A percentile compares a stretch with the other conserved stretches of the same genome.
Conservation (phyloP, 345 rosid genomes). For the Anastatica hierochuntica region DNA sequence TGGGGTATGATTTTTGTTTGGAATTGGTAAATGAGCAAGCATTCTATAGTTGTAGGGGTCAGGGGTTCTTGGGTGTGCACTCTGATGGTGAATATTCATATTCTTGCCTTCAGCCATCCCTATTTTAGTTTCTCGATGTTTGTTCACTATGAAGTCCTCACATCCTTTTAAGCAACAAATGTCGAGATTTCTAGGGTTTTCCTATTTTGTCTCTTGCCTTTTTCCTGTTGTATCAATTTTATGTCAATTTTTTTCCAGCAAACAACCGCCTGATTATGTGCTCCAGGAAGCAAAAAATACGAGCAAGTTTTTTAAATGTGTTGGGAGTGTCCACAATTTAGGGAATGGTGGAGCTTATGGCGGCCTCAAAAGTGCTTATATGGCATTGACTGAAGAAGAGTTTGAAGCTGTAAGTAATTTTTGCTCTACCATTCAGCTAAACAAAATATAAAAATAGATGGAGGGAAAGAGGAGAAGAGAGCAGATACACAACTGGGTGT, state of each 20-base stretch:
- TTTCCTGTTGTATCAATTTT: slow-evolving; percentile 12
- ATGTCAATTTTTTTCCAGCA: slow-evolving; percentile 43
- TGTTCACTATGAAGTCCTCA: slow-evolving; percentile 1
- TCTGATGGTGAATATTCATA: not conserved
- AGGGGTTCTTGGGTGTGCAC: slow-evolving; percentile 4
- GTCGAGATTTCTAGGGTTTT: slow-evolving; percentile 8
- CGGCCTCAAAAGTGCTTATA: slow-evolving; percentile 58
- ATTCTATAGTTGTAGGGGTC: not conserved
- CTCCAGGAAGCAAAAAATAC: slow-evolving; percentile 91
- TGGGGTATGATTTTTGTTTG: slow-evolving; percentile 52
- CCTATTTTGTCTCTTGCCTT: not conserved
- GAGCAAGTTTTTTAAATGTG: slow-evolving; percentile 82
- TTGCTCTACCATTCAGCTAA: not conserved
- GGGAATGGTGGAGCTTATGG: slow-evolving; percentile 47
- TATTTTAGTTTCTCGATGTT: slow-evolving; percentile 2
- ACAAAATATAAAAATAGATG: too few species aligned
- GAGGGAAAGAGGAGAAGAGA: too few species aligned
- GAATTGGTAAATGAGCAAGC: slow-evolving; percentile 2
- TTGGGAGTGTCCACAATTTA: slow-evolving; percentile 65
- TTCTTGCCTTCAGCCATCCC: slow-evolving; percentile 2
- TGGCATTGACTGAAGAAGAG: slow-evolving; percentile 74
- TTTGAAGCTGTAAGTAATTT: slow-evolving; percentile 80
- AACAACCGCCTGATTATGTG: slow-evolving; percentile 91
- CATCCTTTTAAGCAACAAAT: not conserved
- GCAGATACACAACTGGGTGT: too few species aligned